These are phyloP conservation scores for Delitschia confertaspora DNA, from an alignment of 495 filamentous ascomycete genomes.

Conservation along the genomic window DNA sequence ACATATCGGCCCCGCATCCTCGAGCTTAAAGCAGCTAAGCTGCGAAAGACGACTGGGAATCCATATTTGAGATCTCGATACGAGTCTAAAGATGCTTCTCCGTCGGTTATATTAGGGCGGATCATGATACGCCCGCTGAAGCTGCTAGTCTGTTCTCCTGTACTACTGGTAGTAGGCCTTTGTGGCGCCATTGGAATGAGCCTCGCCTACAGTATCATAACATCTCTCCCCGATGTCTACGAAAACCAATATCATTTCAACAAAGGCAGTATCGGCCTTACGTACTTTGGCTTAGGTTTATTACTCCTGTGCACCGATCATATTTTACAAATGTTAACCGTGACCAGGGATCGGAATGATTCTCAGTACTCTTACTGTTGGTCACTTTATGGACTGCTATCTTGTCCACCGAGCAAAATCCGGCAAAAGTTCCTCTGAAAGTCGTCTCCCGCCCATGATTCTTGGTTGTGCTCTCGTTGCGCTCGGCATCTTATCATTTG, in stretches of 20 bases:
- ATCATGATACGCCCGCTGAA: slow-evolving; percentile 27
- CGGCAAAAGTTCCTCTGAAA: slow-evolving; percentile 25
- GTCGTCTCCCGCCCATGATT: slow-evolving; percentile 33
- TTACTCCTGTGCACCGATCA: slow-evolving; percentile 17
- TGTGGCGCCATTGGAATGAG: slow-evolving; percentile 8
- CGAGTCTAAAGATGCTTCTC: slow-evolving; percentile 22
- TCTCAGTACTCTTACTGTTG: slow-evolving; percentile 24
- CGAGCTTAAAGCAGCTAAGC: slow-evolving; percentile 23
- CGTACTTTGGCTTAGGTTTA: slow-evolving; percentile 31
- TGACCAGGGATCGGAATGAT: slow-evolving; percentile 29
- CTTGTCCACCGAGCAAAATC: background rate
- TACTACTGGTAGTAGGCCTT: slow-evolving; percentile 8
- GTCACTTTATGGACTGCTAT: slow-evolving; percentile 23
- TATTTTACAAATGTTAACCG: background rate
- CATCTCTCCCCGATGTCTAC: slow-evolving; percentile 35
- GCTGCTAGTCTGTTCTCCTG: slow-evolving; percentile 27
- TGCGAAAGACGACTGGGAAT: slow-evolving; percentile 34
- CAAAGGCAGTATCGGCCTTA: slow-evolving; percentile 29
- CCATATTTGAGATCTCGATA: slow-evolving; percentile 24
- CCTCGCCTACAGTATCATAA: slow-evolving; percentile 34
- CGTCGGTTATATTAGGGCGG: slow-evolving; percentile 17
- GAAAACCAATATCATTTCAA: slow-evolving; percentile 32
- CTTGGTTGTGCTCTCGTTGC: slow-evolving; percentile 20
- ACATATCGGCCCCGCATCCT: slow-evolving; percentile 31
- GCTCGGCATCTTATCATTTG: slow-evolving; percentile 31